Evolutionary conservation across 2,329 filamentous ascomycete species (phyloP).

Genomic region (Aspergillus texensis): DNA sequence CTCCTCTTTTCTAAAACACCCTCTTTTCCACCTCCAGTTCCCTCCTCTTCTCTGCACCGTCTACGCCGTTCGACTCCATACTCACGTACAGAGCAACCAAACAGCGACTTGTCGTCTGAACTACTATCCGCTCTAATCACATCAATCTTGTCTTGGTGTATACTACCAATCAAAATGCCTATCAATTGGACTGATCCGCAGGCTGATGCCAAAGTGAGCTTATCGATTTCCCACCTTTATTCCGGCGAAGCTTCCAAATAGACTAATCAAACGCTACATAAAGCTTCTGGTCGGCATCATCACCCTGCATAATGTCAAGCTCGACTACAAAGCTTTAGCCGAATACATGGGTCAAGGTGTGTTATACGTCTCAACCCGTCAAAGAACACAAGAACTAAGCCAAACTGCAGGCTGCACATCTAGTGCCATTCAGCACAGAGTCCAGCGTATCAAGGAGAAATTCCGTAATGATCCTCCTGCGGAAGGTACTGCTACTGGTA

Average conservation of each 20-base stretch:
- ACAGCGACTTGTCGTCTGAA: not conserved
- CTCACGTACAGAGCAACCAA: not conserved
- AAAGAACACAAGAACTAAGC: not conserved
- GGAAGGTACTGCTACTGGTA: not conserved
- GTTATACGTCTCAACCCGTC: not conserved
- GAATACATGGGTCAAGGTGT: conserved; percentile 29
- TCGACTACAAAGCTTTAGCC: conserved; percentile 23
- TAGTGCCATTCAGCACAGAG: conserved; percentile 26
- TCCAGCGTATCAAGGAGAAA: conserved; percentile 24
- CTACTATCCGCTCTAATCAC: not conserved
- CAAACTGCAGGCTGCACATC: conserved; percentile 24
- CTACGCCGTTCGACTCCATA: not conserved
- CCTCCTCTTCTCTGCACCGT: not conserved
- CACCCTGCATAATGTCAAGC: conserved; percentile 16
- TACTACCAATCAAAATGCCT: conserved; percentile 24
- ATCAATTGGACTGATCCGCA: conserved; percentile 30
- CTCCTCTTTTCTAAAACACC: not conserved
- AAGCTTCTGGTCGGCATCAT: conserved; percentile 31
- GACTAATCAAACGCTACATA: not conserved
- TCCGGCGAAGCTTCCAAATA: not conserved
- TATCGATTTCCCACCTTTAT: not conserved
- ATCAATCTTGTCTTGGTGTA: not conserved
- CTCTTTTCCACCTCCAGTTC: not conserved
- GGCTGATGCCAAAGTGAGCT: conserved; percentile 32
- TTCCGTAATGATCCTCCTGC: not conserved